phyloP scores from a whole-genome alignment of 345 rosid genomes.

The Acer negundo region DNA sequence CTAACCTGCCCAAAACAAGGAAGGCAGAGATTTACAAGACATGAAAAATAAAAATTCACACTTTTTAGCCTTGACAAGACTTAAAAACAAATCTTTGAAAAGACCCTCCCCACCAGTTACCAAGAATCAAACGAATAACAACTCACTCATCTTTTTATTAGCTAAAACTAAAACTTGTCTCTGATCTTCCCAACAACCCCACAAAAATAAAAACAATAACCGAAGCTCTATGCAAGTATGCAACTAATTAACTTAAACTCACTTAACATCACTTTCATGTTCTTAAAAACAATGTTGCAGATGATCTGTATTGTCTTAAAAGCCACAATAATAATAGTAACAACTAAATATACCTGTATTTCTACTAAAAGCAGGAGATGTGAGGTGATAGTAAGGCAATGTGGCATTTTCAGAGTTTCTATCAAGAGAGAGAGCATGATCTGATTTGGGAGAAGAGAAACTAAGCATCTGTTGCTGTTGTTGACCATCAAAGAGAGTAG shows the following conservation, averaged over 20 bases:
- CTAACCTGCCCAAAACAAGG: conserved; percentile 27
- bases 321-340: background rate
- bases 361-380: conserved; percentile 40
- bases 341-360: conserved; percentile 34
- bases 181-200: conserved; percentile 12
- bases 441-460: conserved; percentile 63
- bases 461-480: conserved; percentile 57
- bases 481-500: conserved; percentile 39
- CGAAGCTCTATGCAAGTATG: background rate
- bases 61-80: conserved; percentile 42
- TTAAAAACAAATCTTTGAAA: conserved; percentile 30
- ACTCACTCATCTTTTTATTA: background rate
- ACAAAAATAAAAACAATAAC: background rate
- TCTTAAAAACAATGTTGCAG: conserved; percentile 9
- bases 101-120: conserved; percentile 29
- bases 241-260: conserved; percentile 10
- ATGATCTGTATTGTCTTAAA: background rate
- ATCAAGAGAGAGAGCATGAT: conserved; percentile 21
- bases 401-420: conserved; percentile 28
- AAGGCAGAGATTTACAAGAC: conserved; percentile 6
- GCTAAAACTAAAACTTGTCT: background rate
- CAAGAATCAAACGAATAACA: conserved; percentile 23
- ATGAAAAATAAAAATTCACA: background rate
- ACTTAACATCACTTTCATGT: conserved; percentile 13
- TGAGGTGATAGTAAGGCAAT: conserved; percentile 49